Conservation (phyloP, 2,329 filamentous ascomycete genomes). For the Rhytidhysteron rufulum region DNA sequence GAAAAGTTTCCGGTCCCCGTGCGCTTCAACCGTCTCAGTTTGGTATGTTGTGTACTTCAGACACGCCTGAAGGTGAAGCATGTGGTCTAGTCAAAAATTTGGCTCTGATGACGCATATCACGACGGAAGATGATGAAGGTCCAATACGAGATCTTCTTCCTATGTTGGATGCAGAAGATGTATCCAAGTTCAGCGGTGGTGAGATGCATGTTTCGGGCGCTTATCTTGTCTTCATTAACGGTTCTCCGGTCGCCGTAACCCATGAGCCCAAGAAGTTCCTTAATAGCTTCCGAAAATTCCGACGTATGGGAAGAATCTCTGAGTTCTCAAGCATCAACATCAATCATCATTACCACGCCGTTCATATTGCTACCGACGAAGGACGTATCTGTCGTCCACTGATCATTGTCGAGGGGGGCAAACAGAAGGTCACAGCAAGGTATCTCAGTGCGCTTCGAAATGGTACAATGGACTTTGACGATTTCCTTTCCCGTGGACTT, state of each 20-base stretch:
- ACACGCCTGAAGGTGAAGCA: constrained; percentile 97
- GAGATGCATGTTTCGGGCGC: constrained; percentile 82
- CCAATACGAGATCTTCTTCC: constrained; percentile 85
- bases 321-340: constrained; percentile 97
- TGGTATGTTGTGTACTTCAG: constrained; percentile 94
- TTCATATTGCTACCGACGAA: constrained; percentile 96
- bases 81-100: constrained; percentile 98
- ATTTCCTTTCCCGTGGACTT: constrained; percentile 83
- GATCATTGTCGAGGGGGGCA: constrained; percentile 87
- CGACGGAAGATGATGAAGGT: constrained; percentile 89
- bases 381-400: constrained; percentile 93
- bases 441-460: constrained; percentile 79
- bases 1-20: constrained; percentile 93
- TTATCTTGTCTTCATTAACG: constrained; percentile 93
- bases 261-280: constrained; percentile 83
- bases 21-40: constrained; percentile 96
- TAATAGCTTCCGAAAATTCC: constrained; percentile 76
- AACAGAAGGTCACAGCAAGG: constrained; percentile 72
- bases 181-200: constrained; percentile 73
- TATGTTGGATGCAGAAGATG: constrained; percentile 77
- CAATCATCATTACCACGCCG: constrained; percentile 85
- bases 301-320: constrained; percentile 86
- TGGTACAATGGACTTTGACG: constrained; percentile 85
- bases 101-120: constrained; percentile 98
- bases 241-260: constrained; percentile 86